A percentile compares a stretch with the other conserved stretches of the same genome.
Conservation (phyloP, 768 basidiomycete species). For the Podaxis carcinomalis region DNA sequence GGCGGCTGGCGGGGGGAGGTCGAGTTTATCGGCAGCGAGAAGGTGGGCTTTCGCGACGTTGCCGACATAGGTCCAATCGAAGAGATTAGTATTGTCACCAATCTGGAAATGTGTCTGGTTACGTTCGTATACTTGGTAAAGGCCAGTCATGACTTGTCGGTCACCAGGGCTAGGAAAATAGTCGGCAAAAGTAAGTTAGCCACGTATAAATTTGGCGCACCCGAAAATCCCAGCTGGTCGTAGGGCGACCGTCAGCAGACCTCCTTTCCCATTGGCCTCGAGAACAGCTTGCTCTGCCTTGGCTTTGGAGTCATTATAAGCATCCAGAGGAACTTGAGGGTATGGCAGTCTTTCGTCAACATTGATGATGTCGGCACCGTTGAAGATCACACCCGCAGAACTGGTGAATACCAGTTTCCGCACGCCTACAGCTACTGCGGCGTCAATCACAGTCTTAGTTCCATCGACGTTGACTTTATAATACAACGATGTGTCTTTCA, state of each 20-base stretch:
- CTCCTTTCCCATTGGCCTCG: constrained; percentile 79
- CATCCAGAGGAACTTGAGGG: constrained; percentile 75
- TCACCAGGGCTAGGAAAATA: constrained; percentile 72
- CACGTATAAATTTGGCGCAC: constrained; percentile 36
- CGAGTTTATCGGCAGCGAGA: constrained; percentile 87
- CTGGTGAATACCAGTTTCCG: constrained; percentile 92
- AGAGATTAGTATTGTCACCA: constrained; percentile 88
- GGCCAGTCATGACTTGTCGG: constrained; percentile 76
- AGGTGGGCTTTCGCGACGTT: constrained; percentile 95
- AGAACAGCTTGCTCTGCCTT: constrained; percentile 82
- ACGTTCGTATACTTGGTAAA: constrained; percentile 73
- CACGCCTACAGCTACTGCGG: constrained; percentile 68
- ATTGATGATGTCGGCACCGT: constrained; percentile 75
- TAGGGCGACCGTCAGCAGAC: constrained; percentile 83
- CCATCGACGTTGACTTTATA: constrained; percentile 94
- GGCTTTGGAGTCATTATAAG: constrained; percentile 93
- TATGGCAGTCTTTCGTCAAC: constrained; percentile 83
- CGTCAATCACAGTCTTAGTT: constrained; percentile 79
- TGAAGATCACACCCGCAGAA: constrained; percentile 88
- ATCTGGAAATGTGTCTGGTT: constrained; percentile 91
- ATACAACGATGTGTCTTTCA: constrained; percentile 68
- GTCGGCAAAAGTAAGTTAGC: neutral
- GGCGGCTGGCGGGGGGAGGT: constrained; percentile 42
- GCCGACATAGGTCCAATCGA: constrained; percentile 95
- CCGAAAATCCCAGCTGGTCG: constrained; percentile 96